Evolutionary conservation across 306 rosid species (phyloP).

Genomic region (Senna tora): DNA sequence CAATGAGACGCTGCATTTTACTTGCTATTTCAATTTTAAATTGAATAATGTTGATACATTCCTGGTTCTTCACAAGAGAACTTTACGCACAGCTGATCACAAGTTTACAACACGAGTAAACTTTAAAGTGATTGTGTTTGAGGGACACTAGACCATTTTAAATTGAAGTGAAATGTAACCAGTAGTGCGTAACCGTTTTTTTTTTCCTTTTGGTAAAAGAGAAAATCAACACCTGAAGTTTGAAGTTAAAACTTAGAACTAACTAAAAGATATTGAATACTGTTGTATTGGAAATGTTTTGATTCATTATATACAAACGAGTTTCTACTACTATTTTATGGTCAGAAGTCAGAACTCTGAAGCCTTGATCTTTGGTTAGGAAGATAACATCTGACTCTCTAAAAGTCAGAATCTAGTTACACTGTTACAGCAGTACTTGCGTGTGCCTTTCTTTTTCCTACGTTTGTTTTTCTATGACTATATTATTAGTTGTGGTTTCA

Average conservation of each 20-base stretch:
- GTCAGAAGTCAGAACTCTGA: background rate
- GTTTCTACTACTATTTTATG: constrained; percentile 1
- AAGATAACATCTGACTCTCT: background rate
- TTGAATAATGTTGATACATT: background rate
- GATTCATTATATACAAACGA: background rate
- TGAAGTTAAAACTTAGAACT: background rate
- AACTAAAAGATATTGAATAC: background rate
- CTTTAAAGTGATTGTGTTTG: background rate
- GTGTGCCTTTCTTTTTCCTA: background rate
- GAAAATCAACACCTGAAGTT: background rate
- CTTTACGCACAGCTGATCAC: background rate
- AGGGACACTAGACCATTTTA: background rate
- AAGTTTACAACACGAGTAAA: background rate
- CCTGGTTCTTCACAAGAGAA: background rate
- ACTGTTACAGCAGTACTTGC: background rate
- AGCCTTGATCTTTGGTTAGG: background rate
- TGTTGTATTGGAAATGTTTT: background rate
- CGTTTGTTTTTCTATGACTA: background rate
- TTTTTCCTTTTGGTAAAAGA: too few species aligned
- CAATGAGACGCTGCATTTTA: background rate
- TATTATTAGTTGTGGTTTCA: background rate
- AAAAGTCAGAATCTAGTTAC: background rate
- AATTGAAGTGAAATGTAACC: background rate
- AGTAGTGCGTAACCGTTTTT: background rate
- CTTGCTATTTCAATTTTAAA: background rate